Evolutionary conservation across 2,329 filamentous ascomycete genomes (phyloP), one percentile per base, ranked within the genome.

Genomic region (Microcyclosporella mali): DNA sequence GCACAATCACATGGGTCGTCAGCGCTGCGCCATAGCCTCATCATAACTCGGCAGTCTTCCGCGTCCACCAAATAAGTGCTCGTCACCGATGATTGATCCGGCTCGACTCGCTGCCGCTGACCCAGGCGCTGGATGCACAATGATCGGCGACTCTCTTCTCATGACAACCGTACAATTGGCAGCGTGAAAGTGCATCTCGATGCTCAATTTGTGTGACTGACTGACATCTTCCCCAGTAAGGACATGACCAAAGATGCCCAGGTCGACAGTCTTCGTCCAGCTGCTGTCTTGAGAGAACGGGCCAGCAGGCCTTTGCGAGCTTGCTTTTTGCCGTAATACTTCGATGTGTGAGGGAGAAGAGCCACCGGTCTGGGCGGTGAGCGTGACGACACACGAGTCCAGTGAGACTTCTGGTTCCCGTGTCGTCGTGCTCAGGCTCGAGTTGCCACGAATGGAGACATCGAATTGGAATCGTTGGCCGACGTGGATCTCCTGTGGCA

Each of bases 301-400:
- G 17, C 33, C 37, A 8, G 43, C 29, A 11, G 43, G 43, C 19
- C 35, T 31, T 3, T 45, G 39, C 6, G 30, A 28, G 29, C 33
- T 41, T 28, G 32, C 33, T 37, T 45, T 46, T 4, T 45, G 45
- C 14, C 39, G 37, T 14, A 46, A 12, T 0, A 49, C 29, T 29
- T 51, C 46, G 9, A 49, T 46, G 1, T 37, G 29, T 10, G 42
- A 37, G 3, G 43, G 43, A 21, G 43, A 35, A 6, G 37, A 18
- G 4, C 49, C 49, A n/a, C 35, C 40, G 2, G 46, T 51, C 15
- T 49, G 49, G 9, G 43, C 43, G 16, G 49, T 37, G 17, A 51
- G 46, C 2, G 43, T 44, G 8, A 49, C 36, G 11, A 40, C 49
- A 35, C 49, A 49, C 3, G 32, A 39, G 28, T 51, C 35, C 15